These are phyloP conservation scores for Schizophyllum commune DNA, from an alignment of 1,284 basidiomycete genomes.

Conservation along the genomic window DNA sequence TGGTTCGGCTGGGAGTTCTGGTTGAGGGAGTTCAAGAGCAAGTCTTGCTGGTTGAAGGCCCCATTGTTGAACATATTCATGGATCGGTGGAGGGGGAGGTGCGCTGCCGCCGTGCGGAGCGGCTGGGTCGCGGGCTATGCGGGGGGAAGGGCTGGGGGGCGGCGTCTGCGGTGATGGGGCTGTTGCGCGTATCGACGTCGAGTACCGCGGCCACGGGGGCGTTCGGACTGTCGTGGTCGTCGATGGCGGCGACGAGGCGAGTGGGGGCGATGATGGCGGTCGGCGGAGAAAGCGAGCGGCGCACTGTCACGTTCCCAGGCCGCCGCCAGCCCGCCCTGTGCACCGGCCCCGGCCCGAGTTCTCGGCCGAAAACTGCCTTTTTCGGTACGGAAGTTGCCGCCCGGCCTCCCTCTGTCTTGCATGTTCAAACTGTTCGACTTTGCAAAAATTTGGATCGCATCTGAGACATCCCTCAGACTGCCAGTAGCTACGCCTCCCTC, in stretches of 20 bases:
- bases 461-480: too few relatives aligned
- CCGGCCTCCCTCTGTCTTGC: neutral
- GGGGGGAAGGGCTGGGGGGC: neutral
- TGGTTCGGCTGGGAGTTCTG: neutral
- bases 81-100: neutral
- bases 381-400: neutral
- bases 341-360: neutral
- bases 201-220: neutral
- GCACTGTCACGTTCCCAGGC: neutral
- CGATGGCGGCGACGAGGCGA: neutral
- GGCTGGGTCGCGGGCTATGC: neutral
- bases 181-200: neutral
- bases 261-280: neutral
- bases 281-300: neutral
- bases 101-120: too few relatives aligned
- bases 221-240: neutral
- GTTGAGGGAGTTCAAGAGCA: neutral
- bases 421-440: neutral
- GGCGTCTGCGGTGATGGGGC: too few relatives aligned
- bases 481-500: too few relatives aligned
- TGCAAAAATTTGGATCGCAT: neutral
- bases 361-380: neutral
- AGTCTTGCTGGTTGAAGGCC: neutral
- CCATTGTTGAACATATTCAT: neutral
- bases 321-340: neutral